A percentile compares a stretch with the other conserved stretches of the same genome.
phyloP scores from a whole-genome alignment of 768 basidiomycete genomes.

The Psilocybe cubensis region DNA sequence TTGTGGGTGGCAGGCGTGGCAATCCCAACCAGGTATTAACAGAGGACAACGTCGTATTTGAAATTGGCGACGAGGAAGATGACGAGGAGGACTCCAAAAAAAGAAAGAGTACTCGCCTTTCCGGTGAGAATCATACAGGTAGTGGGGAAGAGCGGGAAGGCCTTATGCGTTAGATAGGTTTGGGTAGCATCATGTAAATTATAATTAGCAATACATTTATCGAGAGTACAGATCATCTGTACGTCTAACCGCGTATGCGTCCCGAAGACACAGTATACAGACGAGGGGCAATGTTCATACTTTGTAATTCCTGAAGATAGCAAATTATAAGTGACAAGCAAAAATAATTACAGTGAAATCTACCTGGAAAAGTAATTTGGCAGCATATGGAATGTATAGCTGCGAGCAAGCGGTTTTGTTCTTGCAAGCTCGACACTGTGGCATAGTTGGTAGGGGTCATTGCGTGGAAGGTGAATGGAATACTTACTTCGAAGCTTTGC shows the following conservation, averaged over 20 bases:
- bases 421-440: constrained; percentile 89
- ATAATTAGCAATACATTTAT: constrained; percentile 35
- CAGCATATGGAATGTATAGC: constrained; percentile 93
- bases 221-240: constrained; percentile 32
- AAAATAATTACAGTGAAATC: constrained; percentile 17
- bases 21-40: constrained; percentile 50
- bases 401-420: constrained; percentile 96
- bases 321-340: neutral
- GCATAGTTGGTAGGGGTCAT: neutral
- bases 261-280: constrained; percentile 87
- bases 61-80: constrained; percentile 88
- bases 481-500: constrained; percentile 86
- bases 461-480: neutral
- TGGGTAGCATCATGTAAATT: constrained; percentile 32
- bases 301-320: constrained; percentile 79
- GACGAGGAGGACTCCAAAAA: constrained; percentile 63
- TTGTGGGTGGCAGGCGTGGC: constrained; percentile 63
- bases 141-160: constrained; percentile 68
- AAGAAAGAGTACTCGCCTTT: constrained; percentile 43
- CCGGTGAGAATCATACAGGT: constrained; percentile 49
- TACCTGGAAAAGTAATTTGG: constrained; percentile 95
- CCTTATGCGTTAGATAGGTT: constrained; percentile 45
- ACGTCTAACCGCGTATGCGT: constrained; percentile 70
- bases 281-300: constrained; percentile 93
- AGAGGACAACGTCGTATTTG: constrained; percentile 79